Percentiles rank a stretch among this genome's conserved stretches.
Evolutionary conservation across 2,329 filamentous ascomycete genomes (phyloP).

Genomic region (Diaporthe capsici): DNA sequence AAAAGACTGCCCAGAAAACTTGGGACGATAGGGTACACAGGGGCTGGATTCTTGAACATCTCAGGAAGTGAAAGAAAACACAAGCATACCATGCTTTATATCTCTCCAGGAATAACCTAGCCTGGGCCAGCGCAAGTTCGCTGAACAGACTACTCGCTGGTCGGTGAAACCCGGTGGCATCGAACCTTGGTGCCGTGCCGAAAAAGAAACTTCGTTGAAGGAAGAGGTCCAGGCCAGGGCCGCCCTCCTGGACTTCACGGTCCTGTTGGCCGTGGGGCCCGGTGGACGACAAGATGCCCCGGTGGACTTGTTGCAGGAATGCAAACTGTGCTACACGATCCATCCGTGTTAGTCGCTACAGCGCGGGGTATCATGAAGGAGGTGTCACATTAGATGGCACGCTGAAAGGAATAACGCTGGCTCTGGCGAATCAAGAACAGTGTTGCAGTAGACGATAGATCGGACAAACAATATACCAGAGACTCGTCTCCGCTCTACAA

Average conservation of each 20-base stretch:
- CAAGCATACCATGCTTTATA: slow-evolving; percentile 42
- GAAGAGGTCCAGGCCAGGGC: slow-evolving; percentile 48
- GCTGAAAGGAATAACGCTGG: not conserved
- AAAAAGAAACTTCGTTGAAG: slow-evolving; percentile 51
- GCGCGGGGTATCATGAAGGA: no score
- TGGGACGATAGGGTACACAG: not conserved
- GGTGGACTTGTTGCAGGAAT: slow-evolving; percentile 50
- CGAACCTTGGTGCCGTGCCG: slow-evolving; percentile 46
- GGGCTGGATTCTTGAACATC: no score
- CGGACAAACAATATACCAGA: not conserved
- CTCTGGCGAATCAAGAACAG: not conserved
- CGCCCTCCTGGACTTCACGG: slow-evolving; percentile 46
- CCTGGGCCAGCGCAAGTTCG: slow-evolving; percentile 41
- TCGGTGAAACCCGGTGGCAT: slow-evolving; percentile 35
- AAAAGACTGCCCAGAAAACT: not conserved
- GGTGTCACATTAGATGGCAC: not conserved
- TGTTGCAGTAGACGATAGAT: not conserved
- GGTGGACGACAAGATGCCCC: slow-evolving; percentile 45
- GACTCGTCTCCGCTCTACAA: not conserved
- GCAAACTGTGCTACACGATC: slow-evolving; percentile 44
- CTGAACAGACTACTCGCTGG: slow-evolving; percentile 31
- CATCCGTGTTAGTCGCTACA: slow-evolving; percentile 1
- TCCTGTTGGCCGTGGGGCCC: slow-evolving; percentile 39
- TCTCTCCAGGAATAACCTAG: slow-evolving; percentile 42
- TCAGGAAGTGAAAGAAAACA: not conserved